These are phyloP conservation scores for Canariomyces notabilis DNA, from an alignment of 2,329 filamentous ascomycete species.

Conservation along the genomic window DNA sequence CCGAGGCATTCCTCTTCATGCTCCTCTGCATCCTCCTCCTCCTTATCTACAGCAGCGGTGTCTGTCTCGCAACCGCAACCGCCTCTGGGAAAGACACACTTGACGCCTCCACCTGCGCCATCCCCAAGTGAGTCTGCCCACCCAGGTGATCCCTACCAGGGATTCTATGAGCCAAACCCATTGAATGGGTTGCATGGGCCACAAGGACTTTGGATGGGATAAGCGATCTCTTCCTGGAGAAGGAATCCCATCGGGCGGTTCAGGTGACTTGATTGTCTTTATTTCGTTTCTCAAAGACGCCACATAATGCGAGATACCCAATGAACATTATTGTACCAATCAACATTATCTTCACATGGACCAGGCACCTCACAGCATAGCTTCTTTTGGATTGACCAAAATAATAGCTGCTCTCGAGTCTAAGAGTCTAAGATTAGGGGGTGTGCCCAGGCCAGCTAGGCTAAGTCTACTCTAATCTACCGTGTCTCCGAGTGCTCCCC, in stretches of 20 bases:
- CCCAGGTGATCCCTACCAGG: background rate
- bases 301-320: background rate
- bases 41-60: background rate
- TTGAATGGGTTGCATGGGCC: background rate
- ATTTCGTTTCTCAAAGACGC: background rate
- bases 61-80: background rate
- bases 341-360: too few relatives aligned
- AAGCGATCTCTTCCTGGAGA: background rate
- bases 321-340: background rate
- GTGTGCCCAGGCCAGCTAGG: too few relatives aligned
- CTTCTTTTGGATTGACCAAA: too few relatives aligned
- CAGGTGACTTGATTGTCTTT: too few relatives aligned
- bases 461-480: too few relatives aligned
- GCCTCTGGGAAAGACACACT: background rate
- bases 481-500: too few relatives aligned
- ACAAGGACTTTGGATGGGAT: background rate
- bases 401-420: too few relatives aligned
- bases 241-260: too few relatives aligned
- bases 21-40: background rate
- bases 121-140: background rate
- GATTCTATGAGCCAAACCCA: background rate
- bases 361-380: too few relatives aligned
- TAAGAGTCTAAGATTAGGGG: too few relatives aligned
- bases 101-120: too few relatives aligned
- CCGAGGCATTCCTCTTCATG: background rate